Percentiles rank a stretch among this genome's conserved stretches.
Conservation (phyloP, 768 basidiomycete species). For the Serendipita sp. region DNA sequence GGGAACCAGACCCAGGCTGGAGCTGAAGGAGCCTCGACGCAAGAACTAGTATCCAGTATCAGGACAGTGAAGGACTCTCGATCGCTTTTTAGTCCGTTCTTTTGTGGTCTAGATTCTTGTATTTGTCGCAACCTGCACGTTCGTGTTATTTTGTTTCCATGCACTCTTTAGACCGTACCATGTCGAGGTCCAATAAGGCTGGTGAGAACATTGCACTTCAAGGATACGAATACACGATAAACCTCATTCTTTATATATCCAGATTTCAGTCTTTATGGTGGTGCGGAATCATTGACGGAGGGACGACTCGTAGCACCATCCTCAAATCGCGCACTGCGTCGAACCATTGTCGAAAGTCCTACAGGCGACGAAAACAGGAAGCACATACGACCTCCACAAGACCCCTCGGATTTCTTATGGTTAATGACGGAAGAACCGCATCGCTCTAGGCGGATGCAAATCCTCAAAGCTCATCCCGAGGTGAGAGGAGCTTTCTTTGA, state of each 20-base stretch:
- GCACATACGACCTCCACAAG: constrained; percentile 43
- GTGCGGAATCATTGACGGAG: constrained; percentile 60
- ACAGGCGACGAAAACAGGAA: constrained; percentile 22
- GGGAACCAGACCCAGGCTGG: too few relatives aligned
- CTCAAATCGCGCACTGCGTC: constrained; percentile 28
- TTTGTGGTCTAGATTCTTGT: too few relatives aligned
- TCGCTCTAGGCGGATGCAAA: constrained; percentile 67
- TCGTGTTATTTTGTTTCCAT: neutral
- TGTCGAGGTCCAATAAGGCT: neutral
- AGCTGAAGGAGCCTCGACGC: too few relatives aligned
- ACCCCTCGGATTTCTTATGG: constrained; percentile 87
- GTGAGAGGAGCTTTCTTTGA: constrained; percentile 24
- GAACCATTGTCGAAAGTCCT: constrained; percentile 32
- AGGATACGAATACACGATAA: neutral
- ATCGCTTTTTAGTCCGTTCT: too few relatives aligned
- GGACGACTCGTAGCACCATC: constrained; percentile 18
- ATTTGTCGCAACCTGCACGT: too few relatives aligned
- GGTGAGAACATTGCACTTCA: neutral
- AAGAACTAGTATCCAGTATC: too few relatives aligned
- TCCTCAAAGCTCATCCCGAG: constrained; percentile 90
- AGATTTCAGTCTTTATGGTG: constrained; percentile 70
- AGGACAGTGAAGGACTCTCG: too few relatives aligned
- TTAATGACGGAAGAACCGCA: constrained; percentile 97
- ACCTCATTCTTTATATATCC: neutral
- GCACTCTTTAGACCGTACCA: neutral